A percentile compares a stretch with the other conserved stretches of the same genome.
phyloP scores from a whole-genome alignment of 805 yeast genomes.

The Teunomyces tritomae region DNA sequence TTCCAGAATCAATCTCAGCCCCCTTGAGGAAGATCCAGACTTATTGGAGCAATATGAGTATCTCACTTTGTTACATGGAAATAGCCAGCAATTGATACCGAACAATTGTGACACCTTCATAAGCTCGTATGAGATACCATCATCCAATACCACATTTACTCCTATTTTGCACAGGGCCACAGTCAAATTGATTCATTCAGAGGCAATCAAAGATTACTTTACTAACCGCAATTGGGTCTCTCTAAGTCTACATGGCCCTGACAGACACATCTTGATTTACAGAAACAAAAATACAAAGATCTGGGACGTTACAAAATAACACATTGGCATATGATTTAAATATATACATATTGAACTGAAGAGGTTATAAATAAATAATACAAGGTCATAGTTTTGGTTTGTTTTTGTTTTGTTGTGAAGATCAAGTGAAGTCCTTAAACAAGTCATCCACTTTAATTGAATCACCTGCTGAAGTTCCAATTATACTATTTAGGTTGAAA shows the following conservation, averaged over 20 bases:
- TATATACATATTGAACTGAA: not conserved
- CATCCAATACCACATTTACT: not conserved
- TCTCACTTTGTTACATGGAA: constrained; percentile 14
- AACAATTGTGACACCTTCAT: constrained; percentile 5
- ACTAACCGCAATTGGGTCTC: not conserved
- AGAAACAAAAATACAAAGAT: not conserved
- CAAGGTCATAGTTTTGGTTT: not conserved
- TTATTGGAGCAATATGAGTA: constrained; percentile 17
- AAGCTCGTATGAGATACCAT: constrained; percentile 7
- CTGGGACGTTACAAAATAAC: constrained; percentile 1
- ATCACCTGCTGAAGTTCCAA: constrained; percentile 1
- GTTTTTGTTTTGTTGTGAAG: not conserved
- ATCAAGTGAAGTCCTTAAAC: constrained; percentile 8
- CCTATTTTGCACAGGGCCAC: not conserved
- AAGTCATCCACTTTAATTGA: constrained; percentile 7
- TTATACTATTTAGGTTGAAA: not conserved
- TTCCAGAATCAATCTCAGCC: not conserved
- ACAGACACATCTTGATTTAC: constrained; percentile 1
- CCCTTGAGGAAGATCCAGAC: constrained; percentile 7
- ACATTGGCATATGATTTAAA: not conserved
- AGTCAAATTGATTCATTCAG: constrained; percentile 2
- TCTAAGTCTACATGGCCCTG: not conserved
- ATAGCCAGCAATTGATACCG: constrained; percentile 14
- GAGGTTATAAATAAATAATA: not conserved
- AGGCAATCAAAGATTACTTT: not conserved